Evolutionary conservation across 2,329 filamentous ascomycete genomes (phyloP).

Genomic region (Alternaria triticina): DNA sequence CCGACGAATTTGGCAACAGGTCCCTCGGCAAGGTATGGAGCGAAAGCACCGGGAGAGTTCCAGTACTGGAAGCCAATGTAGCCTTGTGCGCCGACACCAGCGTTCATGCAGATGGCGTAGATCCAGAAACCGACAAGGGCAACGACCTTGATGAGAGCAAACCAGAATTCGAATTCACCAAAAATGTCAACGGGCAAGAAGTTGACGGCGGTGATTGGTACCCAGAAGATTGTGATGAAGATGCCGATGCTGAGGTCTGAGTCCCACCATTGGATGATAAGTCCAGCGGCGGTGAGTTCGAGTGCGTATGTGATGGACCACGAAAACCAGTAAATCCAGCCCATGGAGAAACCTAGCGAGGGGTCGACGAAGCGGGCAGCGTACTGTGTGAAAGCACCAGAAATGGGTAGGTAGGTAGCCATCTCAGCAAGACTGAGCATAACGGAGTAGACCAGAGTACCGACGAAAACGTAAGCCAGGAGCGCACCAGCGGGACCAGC

Average conservation of each 20-base stretch:
- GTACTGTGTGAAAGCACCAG: conserved; percentile 78
- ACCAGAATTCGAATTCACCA: conserved; percentile 80
- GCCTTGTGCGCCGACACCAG: conserved; percentile 69
- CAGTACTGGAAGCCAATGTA: conserved; percentile 78
- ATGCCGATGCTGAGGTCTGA: conserved; percentile 68
- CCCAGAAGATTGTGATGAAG: conserved; percentile 76
- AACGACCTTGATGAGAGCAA: conserved; percentile 77
- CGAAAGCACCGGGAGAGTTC: conserved; percentile 71
- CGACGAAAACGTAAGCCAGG: conserved; percentile 60
- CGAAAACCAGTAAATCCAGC: conserved; percentile 84
- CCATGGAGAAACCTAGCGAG: conserved; percentile 76
- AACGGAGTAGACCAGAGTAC: conserved; percentile 75
- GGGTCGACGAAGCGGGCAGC: conserved; percentile 76
- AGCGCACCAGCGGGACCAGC: conserved; percentile 58
- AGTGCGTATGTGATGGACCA: conserved; percentile 77
- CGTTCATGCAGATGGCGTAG: conserved; percentile 76
- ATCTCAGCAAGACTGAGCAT: conserved; percentile 72
- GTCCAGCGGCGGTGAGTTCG: conserved; percentile 73
- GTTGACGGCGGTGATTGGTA: conserved; percentile 71
- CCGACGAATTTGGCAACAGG: conserved; percentile 68
- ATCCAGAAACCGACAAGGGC: conserved; percentile 78
- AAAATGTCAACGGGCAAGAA: conserved; percentile 75
- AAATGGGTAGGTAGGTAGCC: conserved; percentile 77
- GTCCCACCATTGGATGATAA: conserved; percentile 80
- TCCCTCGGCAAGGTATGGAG: conserved; percentile 67